Base-by-base conservation (phyloP, 768 basidiomycete species). In the Artomyces pyxidatus region DNA sequence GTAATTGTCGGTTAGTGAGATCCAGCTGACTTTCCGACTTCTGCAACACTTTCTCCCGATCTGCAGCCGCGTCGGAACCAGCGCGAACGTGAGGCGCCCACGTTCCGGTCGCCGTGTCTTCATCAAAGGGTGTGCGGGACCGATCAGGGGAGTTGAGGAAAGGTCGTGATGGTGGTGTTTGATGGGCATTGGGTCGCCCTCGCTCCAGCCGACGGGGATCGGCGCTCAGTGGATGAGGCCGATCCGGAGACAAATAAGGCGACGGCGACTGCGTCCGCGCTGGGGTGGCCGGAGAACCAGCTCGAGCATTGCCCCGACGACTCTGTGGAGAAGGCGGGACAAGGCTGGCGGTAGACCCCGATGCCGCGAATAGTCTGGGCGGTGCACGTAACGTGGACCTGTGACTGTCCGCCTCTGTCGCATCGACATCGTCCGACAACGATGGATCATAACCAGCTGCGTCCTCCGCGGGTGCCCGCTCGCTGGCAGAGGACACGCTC, bases 401-500 rank as follows among this genome's bases (percentile, higher is more conserved):
- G 44, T 67, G 61, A 42, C 66, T 58, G 47, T 80, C 73, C 51
- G 74, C 68, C 59, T 81, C 81, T 41, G 68, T 68, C 61, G 76
- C 73, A 42, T 87, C 83, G 43, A 78, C 63, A 61, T 86, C 85
- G 57, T 73, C 71, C 40, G 70, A 73, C 44, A 70, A 66, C 14
- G 75, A 72, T 22, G 81, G 82, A 49, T 89, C 85, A 59, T 87
- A 85, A n/a, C 82, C 84, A 28, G 77, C 69, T 16, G 71, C 64
- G 1, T 65, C 65, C 42, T 81, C 80, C 22, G 71, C 70, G 30
- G 72, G 73, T 10, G 70, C 58, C 6, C 74, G 76, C 52, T 85
- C 83, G 57, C 80, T 82, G 37, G 78, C 67, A 14, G 87, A 88
- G 14, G 87, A 89, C 42, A 82, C 63, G 57, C 86, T 89, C 52